phyloP scores from a whole-genome alignment of 2,329 filamentous ascomycete species.

The Coniochaeta prunicola region DNA sequence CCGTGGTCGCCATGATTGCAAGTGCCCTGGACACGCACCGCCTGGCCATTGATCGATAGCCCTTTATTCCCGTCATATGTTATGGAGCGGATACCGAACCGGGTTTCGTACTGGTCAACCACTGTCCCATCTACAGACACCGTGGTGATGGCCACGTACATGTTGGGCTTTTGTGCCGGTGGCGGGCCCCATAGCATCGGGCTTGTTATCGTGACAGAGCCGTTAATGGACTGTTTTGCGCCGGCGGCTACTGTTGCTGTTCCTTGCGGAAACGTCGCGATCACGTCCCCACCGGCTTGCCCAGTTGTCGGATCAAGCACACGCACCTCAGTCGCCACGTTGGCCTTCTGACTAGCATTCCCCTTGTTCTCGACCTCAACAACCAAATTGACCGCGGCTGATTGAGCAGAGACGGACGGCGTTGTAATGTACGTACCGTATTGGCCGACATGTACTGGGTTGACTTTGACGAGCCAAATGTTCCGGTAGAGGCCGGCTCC shows the following conservation, averaged over 20 bases:
- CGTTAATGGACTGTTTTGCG: constrained; percentile 22
- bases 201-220: constrained; percentile 24
- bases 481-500: constrained; percentile 47
- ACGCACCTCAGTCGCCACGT: constrained; percentile 32
- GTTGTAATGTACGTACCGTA: constrained; percentile 43
- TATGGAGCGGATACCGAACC: constrained; percentile 40
- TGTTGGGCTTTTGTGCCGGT: constrained; percentile 35
- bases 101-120: constrained; percentile 35
- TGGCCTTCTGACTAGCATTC: constrained; percentile 19
- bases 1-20: constrained; percentile 46
- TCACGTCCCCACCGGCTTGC: constrained; percentile 15
- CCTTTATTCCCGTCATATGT: constrained; percentile 29
- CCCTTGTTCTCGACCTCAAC: constrained; percentile 40
- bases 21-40: constrained; percentile 35
- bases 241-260: constrained; percentile 8
- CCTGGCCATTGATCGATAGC: constrained; percentile 37
- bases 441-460: constrained; percentile 37
- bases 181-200: constrained; percentile 41
- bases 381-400: constrained; percentile 34
- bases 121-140: constrained; percentile 19
- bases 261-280: constrained; percentile 21
- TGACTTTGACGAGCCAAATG: constrained; percentile 43
- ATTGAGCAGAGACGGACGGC: constrained; percentile 31
- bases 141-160: constrained; percentile 38
- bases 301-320: constrained; percentile 25